Base-by-base conservation (phyloP, 2,329 filamentous ascomycete genomes). In the Penicillium sp. region DNA sequence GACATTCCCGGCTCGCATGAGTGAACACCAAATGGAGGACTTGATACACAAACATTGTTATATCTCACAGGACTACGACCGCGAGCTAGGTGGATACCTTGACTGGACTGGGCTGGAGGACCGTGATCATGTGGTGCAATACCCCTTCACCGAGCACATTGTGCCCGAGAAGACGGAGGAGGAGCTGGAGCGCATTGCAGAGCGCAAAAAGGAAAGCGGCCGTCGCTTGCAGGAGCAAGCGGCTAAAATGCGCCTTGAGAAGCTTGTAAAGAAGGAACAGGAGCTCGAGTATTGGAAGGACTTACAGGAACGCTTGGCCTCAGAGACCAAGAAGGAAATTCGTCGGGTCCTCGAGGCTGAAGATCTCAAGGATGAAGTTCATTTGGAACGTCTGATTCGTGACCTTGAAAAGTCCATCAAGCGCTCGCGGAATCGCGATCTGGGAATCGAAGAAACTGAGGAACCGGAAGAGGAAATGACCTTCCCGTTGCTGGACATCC, bases 241-340 rank as follows among this genome's bases (percentile, higher is more conserved):
- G 0, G 90, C 90, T 7, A 96, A 95, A 65, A 95, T 95, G 87
- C 82, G 92, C 6, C 70, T 98, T 0, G 92, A 98, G 49, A 94
- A 94, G 55, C 72, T 98, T 31, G 86, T 96, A 61, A 85, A 85
- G 57, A 98, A 98, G 65, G 92, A 98, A 66, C 81, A 94, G 59
- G 89, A 96, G 60, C 70, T 96, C 1, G 89, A 94, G 52, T 95
- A 95, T 64, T 95, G 89, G 71, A 88, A 87, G 59, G 79, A 87
- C 42, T 69, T 98, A 3, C 87, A 93, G 56, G 64, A 71, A 22
- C 79, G 79, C 47, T 71, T 95, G 7, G 75, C 73, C 1, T 79
- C 82, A 15, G 78, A 85, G 51, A 89, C 82, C 30, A 98, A 96
- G 68, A 96, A 96, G 64, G 92, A 96, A 59, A 82, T 80, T 2